Evolutionary conservation across 805 yeast species (phyloP).

Genomic region (Komagataella pseudopastoris): DNA sequence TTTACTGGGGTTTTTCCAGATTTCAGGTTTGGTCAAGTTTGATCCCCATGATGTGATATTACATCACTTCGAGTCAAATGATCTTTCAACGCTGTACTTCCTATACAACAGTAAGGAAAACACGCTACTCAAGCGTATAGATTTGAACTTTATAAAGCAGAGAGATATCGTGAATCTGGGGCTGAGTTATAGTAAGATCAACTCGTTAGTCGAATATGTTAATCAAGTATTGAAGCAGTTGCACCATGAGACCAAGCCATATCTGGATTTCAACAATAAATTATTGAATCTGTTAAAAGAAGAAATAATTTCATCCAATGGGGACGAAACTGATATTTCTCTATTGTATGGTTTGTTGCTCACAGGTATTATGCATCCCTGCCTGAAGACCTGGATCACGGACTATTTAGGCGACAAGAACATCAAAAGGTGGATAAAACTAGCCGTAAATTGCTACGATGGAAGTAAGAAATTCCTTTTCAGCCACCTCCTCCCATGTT

Average conservation of each 20-base stretch:
- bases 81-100: slow-evolving; percentile 13
- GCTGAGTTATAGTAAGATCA: not conserved
- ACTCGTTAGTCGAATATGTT: slow-evolving; percentile 15
- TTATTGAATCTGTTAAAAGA: slow-evolving; percentile 21
- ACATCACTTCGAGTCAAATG: slow-evolving; percentile 8
- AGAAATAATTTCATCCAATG: slow-evolving; percentile 13
- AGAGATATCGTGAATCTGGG: not conserved
- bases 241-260: slow-evolving; percentile 19
- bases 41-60: not conserved
- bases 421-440: slow-evolving; percentile 35
- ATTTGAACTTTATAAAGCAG: slow-evolving; percentile 12
- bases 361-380: slow-evolving; percentile 38
- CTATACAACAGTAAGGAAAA: slow-evolving; percentile 9
- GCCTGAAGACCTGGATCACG: slow-evolving; percentile 43
- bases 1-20: not conserved
- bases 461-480: slow-evolving; percentile 30
- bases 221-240: slow-evolving; percentile 17
- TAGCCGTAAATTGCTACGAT: slow-evolving; percentile 39
- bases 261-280: slow-evolving; percentile 21
- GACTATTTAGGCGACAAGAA: slow-evolving; percentile 61
- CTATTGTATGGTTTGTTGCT: slow-evolving; percentile 33
- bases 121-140: slow-evolving; percentile 11
- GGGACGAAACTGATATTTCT: slow-evolving; percentile 11
- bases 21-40: not conserved
- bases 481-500: slow-evolving; percentile 36